A percentile compares a stretch with the other conserved stretches of the same genome.
phyloP scores from a whole-genome alignment of 2,329 filamentous ascomycete species.

The Colletotrichum lentis region DNA sequence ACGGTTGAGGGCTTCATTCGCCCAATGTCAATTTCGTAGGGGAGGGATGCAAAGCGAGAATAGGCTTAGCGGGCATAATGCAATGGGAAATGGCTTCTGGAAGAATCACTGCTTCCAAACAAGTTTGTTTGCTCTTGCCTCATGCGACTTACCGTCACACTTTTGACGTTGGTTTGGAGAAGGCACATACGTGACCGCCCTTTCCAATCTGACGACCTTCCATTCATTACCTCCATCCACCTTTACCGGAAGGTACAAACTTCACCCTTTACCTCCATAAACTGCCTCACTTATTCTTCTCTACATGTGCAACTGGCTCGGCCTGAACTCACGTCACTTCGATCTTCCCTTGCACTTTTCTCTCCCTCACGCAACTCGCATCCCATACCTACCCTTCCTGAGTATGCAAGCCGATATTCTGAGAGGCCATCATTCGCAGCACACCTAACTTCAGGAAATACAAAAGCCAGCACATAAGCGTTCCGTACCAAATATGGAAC shows the following conservation, averaged over 20 bases:
- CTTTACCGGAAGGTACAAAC: background rate
- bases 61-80: too few relatives aligned
- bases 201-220: background rate
- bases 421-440: too few relatives aligned
- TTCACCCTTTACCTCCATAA: background rate
- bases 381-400: too few relatives aligned
- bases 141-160: slow-evolving; percentile 13
- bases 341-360: background rate
- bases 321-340: too few relatives aligned
- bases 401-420: background rate
- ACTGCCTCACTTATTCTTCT: too few relatives aligned
- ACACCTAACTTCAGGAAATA: background rate
- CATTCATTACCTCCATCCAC: background rate
- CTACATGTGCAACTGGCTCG: background rate
- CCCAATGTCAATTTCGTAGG: too few relatives aligned
- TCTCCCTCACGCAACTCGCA: too few relatives aligned
- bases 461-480: too few relatives aligned
- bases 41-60: too few relatives aligned
- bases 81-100: background rate
- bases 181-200: background rate
- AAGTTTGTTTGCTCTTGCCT: slow-evolving; percentile 11
- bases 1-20: too few relatives aligned
- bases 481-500: background rate
- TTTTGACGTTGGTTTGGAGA: background rate
- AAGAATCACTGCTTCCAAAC: background rate